Evolutionary conservation across 2,329 filamentous ascomycete genomes (phyloP), one percentile per base, ranked within the genome.

Genomic region (Cladosporium cucumerinum): DNA sequence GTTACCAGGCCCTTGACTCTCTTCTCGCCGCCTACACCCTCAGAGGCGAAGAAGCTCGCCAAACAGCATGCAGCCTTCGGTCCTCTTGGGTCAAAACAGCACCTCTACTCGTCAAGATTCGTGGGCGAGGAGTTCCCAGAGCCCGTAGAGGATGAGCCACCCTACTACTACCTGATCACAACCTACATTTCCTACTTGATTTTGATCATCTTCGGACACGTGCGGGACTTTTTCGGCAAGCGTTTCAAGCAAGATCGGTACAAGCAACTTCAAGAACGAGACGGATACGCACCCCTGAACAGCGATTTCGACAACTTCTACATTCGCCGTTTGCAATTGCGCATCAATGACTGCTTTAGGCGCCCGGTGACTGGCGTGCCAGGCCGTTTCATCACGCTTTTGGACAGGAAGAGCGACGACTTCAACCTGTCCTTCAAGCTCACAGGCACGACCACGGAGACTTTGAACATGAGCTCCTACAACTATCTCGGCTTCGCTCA

Each of bases 221-320:
- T 97, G 66, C 89, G 94, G 76, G 95, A 99, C 78, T 98, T 97
- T 80, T 98, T 99, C 76, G 94, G 95, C 78, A 97, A 98, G 84
- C 87, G 91, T 67, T 97, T 99, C 80, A 90, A 89, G 75, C 87
- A 93, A 77, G 87, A 91, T 75, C 90, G 92, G 73, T 98, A 98
- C 79, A 88, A 87, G 74, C 89, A 95, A 72, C 82, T 98, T 73
- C 90, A 90, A 75, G 85, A 89, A 43, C 86, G 87, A 69, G 92
- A 97, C 76, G 95, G 95, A 68, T 98, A 97, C 75, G 95, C 94
- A 12, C 93, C 95, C 2, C 84, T 99, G 69, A 98, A 97, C 79
- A 96, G 93, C 73, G 95, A 99, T 78, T 99, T 99, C 75, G 95
- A 99, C 82, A 98, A 94, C 79, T 99, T 99, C 78, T 99, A 99